Evolutionary conservation across 1,139 yeast genomes (phyloP).

Genomic region (Arxiozyma telluris): DNA sequence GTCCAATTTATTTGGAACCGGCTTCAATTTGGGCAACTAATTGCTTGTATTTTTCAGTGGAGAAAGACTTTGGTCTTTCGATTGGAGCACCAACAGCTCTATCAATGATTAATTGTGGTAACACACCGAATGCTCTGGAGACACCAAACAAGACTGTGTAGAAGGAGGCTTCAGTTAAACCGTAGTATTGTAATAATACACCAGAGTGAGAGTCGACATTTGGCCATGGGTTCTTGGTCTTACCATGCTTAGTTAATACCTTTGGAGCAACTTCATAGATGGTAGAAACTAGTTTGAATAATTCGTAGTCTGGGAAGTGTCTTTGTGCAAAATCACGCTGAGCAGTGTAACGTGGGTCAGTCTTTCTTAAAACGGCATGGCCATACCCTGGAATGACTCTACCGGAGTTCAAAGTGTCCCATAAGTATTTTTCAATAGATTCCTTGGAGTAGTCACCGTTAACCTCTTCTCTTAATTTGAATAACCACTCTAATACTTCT

Average conservation of each 20-base stretch:
- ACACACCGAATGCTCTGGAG: conserved; percentile 94
- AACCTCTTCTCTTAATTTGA: conserved; percentile 31
- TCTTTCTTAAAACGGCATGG: conserved; percentile 38
- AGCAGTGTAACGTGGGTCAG: conserved; percentile 72
- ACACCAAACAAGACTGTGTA: conserved; percentile 98
- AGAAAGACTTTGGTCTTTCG: conserved; percentile 97
- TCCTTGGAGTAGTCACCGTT: conserved; percentile 28
- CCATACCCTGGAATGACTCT: conserved; percentile 41
- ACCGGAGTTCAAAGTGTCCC: conserved; percentile 36
- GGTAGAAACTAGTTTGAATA: conserved; percentile 82
- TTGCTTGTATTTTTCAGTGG: conserved; percentile 43
- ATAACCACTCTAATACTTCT: conserved; percentile 37
- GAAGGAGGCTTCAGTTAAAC: conserved; percentile 89
- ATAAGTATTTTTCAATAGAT: conserved; percentile 32
- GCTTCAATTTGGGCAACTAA: conserved; percentile 31
- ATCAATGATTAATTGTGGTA: conserved; percentile 94
- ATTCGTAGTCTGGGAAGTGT: conserved; percentile 94
- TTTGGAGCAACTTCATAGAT: conserved; percentile 94
- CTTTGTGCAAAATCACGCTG: conserved; percentile 94
- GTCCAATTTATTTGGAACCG: background rate
- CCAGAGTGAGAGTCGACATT: conserved; percentile 98
- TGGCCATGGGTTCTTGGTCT: conserved; percentile 99
- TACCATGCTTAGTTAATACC: conserved; percentile 92
- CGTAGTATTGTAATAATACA: conserved; percentile 93
- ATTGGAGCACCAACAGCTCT: conserved; percentile 92